phyloP scores from a whole-genome alignment of 495 filamentous ascomycete species.

The Paragyromitra xinjiangensis region DNA sequence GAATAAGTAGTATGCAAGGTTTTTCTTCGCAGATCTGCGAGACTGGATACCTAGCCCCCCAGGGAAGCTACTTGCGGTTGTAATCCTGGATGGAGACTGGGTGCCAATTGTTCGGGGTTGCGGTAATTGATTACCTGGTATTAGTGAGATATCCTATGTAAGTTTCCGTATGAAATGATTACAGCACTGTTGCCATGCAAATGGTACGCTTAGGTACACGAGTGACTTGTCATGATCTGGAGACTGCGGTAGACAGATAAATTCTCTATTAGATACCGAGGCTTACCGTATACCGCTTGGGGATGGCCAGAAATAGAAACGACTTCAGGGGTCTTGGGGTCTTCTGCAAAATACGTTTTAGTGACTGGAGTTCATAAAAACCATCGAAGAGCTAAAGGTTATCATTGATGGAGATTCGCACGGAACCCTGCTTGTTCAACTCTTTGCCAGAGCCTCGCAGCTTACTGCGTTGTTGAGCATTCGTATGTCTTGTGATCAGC shows the following conservation, averaged over 20 bases:
- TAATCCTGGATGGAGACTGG: constrained; percentile 5
- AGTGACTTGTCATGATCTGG: constrained; percentile 4
- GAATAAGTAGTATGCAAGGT: neutral
- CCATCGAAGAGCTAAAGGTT: neutral
- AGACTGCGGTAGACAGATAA: too few species aligned
- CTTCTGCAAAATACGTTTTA: neutral
- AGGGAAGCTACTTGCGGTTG: constrained; percentile 4
- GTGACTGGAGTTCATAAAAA: neutral
- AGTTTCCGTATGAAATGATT: constrained; percentile 13
- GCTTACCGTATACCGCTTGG: neutral
- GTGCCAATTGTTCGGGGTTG: constrained; percentile 10
- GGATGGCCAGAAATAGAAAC: neutral
- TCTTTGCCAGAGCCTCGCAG: neutral
- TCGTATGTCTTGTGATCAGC: constrained; percentile 6
- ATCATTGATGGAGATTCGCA: neutral
- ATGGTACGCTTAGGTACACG: neutral
- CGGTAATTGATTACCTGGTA: constrained; percentile 21
- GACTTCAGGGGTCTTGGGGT: neutral
- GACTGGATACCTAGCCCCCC: neutral
- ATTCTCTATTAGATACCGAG: neutral
- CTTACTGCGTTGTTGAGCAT: neutral
- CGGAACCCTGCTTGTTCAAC: neutral
- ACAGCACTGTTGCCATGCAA: neutral
- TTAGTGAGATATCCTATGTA: neutral
- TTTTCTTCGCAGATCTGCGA: neutral